Base-by-base conservation (phyloP, 495 filamentous ascomycete genomes). In the Zalerion maritima region DNA sequence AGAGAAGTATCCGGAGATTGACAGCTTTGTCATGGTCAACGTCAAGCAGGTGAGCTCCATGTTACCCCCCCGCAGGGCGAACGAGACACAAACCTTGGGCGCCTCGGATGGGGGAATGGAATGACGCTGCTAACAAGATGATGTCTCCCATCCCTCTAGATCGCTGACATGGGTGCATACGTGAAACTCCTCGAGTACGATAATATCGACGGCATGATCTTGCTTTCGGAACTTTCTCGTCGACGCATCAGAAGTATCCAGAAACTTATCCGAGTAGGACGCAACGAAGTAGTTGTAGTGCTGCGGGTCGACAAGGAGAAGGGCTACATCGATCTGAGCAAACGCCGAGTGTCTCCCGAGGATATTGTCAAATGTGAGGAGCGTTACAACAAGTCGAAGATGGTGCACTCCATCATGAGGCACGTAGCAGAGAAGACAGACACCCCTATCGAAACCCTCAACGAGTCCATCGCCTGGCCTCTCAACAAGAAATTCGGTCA, bases 141-240 rank as follows among this genome's bases (percentile, higher is more conserved):
- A 23, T n/a, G 28, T 28, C 36, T 49, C 46, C 39, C 18, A 29
- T 36, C 25, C 24, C 12, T 36, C 22, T 45, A 94, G 83, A 97
- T 97, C 52, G 89, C 89, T 52, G 89, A 97, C 54, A 97, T 97
- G 89, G 89, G 89, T 42, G 89, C 89, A 42, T 97, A 97, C 52
- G 89, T 97, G 49, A 97, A 97, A 62, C 75, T 97, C 16, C 76
- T 97, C 43, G 89, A 97, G 62, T 97, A 97, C 57, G 89, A 96
- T 55, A 92, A 94, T 61, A 97, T 97, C 56, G 89, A 97, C 53
- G 89, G 89, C 64, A 97, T 97, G 89, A 97, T 97, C 39, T 67
- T 97, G 27, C 78, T 97, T 37, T 89, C 80, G 42, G 89, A 97
- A 54, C 71, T 97, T 27, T 96, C 91, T 15, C 71, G 89, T 57